phyloP scores from a whole-genome alignment of 805 yeast genomes.

The Saccharomycopsis selenospora region DNA sequence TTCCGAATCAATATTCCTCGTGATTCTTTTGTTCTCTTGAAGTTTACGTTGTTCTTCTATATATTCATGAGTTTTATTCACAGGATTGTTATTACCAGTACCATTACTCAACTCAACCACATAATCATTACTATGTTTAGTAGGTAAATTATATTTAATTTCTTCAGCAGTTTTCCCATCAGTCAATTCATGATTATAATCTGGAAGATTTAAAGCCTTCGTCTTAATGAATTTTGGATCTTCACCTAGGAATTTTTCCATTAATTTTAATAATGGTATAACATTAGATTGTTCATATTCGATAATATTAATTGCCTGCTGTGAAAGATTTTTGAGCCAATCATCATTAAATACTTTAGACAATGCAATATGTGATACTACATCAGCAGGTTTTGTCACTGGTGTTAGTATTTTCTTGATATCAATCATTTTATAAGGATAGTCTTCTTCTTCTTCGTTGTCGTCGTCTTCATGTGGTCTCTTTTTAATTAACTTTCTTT shows the following conservation, averaged over 20 bases:
- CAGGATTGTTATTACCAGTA: constrained; percentile 19
- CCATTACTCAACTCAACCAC: constrained; percentile 18
- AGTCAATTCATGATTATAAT: constrained; percentile 56
- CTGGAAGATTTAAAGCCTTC: constrained; percentile 56
- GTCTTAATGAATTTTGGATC: constrained; percentile 65
- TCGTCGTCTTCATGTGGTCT: constrained; percentile 28
- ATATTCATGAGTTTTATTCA: constrained; percentile 12
- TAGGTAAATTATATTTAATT: constrained; percentile 8
- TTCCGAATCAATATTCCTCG: constrained; percentile 23
- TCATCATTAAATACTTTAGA: constrained; percentile 54
- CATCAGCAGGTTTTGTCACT: constrained; percentile 70
- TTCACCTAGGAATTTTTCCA: constrained; percentile 82
- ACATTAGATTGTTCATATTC: constrained; percentile 76
- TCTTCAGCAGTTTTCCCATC: constrained; percentile 19
- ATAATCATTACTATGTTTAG: constrained; percentile 15
- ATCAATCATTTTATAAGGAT: constrained; percentile 43
- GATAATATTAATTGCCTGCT: constrained; percentile 67
- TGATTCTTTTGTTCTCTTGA: constrained; percentile 26
- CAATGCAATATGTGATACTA: constrained; percentile 63
- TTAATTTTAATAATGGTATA: constrained; percentile 59
- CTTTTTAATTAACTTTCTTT: constrained; percentile 29
- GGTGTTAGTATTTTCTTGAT: constrained; percentile 64
- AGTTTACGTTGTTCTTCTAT: constrained; percentile 11
- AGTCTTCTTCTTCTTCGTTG: constrained; percentile 32
- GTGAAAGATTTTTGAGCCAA: constrained; percentile 54